phyloP scores from a whole-genome alignment of 2,329 filamentous ascomycete species.

The Colletotrichum lentis region DNA sequence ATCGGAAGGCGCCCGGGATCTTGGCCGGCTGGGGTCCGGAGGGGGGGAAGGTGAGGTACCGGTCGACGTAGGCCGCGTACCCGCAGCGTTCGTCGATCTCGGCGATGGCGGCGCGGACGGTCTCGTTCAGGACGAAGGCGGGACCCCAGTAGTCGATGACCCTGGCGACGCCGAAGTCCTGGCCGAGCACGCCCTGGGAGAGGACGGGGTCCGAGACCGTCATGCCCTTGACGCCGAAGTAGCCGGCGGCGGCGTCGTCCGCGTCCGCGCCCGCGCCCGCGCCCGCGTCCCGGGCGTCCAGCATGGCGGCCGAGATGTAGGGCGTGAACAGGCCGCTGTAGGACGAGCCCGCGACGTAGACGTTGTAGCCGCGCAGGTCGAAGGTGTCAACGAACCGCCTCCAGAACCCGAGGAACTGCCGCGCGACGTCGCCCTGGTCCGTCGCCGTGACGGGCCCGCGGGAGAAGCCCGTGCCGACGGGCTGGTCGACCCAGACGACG shows the following conservation, averaged over 20 bases:
- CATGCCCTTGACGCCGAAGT: conserved; percentile 73
- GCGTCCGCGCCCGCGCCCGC: no score
- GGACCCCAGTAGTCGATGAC: conserved; percentile 67
- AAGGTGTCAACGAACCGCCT: conserved; percentile 79
- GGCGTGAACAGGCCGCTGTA: conserved; percentile 75
- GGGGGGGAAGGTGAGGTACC: conserved; percentile 74
- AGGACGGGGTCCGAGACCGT: conserved; percentile 77
- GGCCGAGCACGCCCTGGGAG: conserved; percentile 57
- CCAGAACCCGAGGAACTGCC: conserved; percentile 80
- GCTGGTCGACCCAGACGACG: conserved; percentile 78
- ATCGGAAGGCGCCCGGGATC: conserved; percentile 51
- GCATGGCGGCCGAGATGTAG: conserved; percentile 76
- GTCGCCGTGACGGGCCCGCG: conserved; percentile 71
- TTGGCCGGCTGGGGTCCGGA: conserved; percentile 63
- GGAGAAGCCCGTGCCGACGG: conserved; percentile 72
- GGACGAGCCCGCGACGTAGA: conserved; percentile 77
- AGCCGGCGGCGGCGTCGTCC: conserved; percentile 67
- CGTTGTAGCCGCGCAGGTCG: conserved; percentile 68
- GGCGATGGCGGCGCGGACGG: conserved; percentile 61
- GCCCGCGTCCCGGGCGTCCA: conserved; percentile 59
- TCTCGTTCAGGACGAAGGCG: conserved; percentile 71
- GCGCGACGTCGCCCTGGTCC: conserved; percentile 71
- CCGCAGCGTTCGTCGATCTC: conserved; percentile 65
- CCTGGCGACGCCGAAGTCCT: conserved; percentile 59
- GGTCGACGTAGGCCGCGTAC: conserved; percentile 65